Conservation (phyloP, 1,284 basidiomycete species). For the Sporisorium graminicola region DNA sequence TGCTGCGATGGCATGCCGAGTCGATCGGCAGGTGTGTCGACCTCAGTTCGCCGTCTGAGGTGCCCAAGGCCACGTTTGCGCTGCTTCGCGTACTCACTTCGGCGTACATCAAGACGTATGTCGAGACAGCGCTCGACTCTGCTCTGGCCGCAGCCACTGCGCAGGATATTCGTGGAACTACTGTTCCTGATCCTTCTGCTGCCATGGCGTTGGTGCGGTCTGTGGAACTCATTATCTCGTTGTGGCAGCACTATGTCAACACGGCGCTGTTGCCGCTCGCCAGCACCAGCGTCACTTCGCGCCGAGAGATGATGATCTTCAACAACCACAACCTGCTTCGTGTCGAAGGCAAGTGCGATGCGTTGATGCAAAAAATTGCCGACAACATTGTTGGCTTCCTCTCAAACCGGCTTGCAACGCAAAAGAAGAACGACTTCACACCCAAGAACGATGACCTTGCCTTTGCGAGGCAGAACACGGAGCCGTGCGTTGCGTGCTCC, state of each 20-base stretch:
- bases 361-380: constrained; percentile 82
- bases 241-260: constrained; percentile 97
- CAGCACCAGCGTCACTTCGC: constrained; percentile 83
- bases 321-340: constrained; percentile 89
- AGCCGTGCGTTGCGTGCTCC: constrained; percentile 90
- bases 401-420: constrained; percentile 82
- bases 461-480: constrained; percentile 93
- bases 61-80: constrained; percentile 87
- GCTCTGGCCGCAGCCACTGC: constrained; percentile 80
- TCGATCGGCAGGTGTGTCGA: constrained; percentile 68
- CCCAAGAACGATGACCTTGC: constrained; percentile 87
- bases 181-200: constrained; percentile 77
- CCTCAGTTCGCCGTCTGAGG: constrained; percentile 60
- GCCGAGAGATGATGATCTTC: constrained; percentile 93
- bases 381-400: constrained; percentile 75
- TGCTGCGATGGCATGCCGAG: constrained; percentile 69
- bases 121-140: constrained; percentile 91
- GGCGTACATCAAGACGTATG: constrained; percentile 84
- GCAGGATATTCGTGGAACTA: constrained; percentile 74
- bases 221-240: constrained; percentile 89
- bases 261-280: constrained; percentile 91
- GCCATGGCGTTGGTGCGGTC: constrained; percentile 75
- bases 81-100: constrained; percentile 89
- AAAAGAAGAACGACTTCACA: constrained; percentile 96
- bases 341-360: constrained; percentile 88